Evolutionary conservation across 805 yeast genomes (phyloP), one percentile per base, ranked within the genome.

Genomic region (Saccharomycopsis synnaedendra): DNA sequence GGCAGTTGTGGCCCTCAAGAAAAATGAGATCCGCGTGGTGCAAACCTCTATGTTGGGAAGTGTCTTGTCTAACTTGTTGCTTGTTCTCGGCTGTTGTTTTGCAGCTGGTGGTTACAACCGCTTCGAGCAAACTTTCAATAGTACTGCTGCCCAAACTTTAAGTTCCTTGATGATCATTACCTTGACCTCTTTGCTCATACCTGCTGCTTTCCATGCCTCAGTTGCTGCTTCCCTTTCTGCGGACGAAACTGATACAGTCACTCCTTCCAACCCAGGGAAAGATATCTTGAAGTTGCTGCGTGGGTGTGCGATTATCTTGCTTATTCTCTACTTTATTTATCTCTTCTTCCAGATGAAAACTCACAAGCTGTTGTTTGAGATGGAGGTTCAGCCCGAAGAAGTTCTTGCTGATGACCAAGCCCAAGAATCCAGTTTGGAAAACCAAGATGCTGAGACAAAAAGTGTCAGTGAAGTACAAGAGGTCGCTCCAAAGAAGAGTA

Each of bases 91-190:
- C 10, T 84, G 94, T 64, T 88, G 97, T 62, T 93, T 93, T 60
- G 65, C 90, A 11, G 89, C 86, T 40, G 98, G 98, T 48, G 98
- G 98, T 19, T 74, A 81, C 62, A 82, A 85, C 56, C 76, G 90
- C 52, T 72, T 82, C 39, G 93, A 84, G 62, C 97, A 93, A 65
- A 74, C 74, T 1, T 90, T 90, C 68, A 89, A 89, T 69, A 94
- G 85, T 64, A 90, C 97, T 1, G 97, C 88, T 6, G 97, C 98
- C 3, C 97, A 93, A 65, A 88, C 97, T 5, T 90, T 93, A 97
- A 77, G 88, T 32, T 87, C 97, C 1, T 72, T 93, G 55, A 75
- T 93, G 78, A 94, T 94, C 1, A 78, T 93, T 48, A 85, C 96
- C 2, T 80, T 93, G 43, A 82, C 90, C 35, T 88, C 95, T 1